Evolutionary conservation across 2,329 filamentous ascomycete species (phyloP).

Genomic region (Fusarium bulbicola): DNA sequence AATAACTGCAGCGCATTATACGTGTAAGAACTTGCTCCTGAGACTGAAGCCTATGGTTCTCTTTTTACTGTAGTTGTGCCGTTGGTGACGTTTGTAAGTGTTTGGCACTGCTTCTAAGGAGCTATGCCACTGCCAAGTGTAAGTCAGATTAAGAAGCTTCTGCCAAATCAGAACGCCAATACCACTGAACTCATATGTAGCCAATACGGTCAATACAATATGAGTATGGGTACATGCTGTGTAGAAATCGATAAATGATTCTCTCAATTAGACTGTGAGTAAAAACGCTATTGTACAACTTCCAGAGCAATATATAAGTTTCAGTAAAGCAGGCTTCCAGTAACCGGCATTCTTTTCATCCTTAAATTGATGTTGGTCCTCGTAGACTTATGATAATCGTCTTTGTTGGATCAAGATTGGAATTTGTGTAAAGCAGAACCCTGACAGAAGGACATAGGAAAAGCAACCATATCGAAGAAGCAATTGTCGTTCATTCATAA

Average conservation of each 20-base stretch:
- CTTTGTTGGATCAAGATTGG: not conserved
- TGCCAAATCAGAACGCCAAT: not conserved
- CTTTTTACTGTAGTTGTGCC: not conserved
- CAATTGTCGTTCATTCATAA: conserved; percentile 46
- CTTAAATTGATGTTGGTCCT: not conserved
- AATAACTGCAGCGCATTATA: not conserved
- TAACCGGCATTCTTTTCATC: conserved; percentile 2
- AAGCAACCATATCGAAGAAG: conserved; percentile 10
- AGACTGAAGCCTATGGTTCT: not conserved
- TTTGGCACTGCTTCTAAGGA: not conserved
- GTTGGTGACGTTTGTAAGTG: not conserved
- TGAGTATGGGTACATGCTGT: not conserved
- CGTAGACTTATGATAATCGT: not conserved
- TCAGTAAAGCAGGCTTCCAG: not conserved
- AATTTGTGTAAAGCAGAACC: conserved; percentile 2
- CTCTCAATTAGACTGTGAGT: conserved; percentile 1
- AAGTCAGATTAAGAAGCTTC: not conserved
- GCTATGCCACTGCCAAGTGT: conserved; percentile 1
- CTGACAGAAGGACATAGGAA: conserved; percentile 5
- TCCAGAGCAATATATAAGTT: conserved; percentile 1
- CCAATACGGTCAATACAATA: not conserved
- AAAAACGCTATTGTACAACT: conserved; percentile 21
- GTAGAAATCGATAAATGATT: not conserved
- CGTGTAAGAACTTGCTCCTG: not conserved
- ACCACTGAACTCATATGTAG: no score